Evolutionary conservation across 352 stramenopile species (phyloP).

Genomic region (Globisporangium radiosum): DNA sequence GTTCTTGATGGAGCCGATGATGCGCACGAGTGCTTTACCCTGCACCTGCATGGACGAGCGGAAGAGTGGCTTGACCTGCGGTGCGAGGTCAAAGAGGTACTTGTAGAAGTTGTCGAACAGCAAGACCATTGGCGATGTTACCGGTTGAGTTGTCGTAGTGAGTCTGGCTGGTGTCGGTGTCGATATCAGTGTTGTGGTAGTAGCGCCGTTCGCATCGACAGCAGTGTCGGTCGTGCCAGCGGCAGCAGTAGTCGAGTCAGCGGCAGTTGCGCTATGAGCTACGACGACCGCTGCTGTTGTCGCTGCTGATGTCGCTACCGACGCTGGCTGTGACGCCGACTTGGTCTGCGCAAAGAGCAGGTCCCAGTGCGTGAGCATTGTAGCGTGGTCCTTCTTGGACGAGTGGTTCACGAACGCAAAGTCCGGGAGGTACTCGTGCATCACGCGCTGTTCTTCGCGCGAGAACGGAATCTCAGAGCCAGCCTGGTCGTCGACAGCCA

Average conservation of each 20-base stretch:
- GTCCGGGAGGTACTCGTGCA: slow-evolving; percentile 23
- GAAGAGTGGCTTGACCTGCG: slow-evolving; percentile 35
- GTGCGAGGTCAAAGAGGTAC: slow-evolving; percentile 26
- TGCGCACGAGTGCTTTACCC: slow-evolving; percentile 31
- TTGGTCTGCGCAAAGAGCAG: slow-evolving; percentile 21
- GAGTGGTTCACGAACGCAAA: slow-evolving; percentile 20
- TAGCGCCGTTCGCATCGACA: neutral
- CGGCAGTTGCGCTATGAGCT: neutral
- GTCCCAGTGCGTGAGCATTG: slow-evolving; percentile 23
- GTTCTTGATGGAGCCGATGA: slow-evolving; percentile 31
- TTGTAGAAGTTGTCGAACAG: slow-evolving; percentile 42
- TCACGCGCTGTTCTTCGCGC: slow-evolving; percentile 10
- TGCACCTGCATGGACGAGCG: slow-evolving; percentile 32
- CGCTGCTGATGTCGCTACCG: neutral
- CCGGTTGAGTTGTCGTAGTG: neutral
- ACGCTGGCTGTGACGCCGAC: neutral
- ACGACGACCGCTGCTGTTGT: neutral
- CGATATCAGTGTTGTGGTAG: no score
- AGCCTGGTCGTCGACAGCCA: slow-evolving; percentile 14
- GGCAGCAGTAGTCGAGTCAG: neutral
- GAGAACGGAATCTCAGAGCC: slow-evolving; percentile 12
- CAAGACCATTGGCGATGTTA: slow-evolving; percentile 21
- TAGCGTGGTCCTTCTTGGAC: slow-evolving; percentile 15
- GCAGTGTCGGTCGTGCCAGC: neutral
- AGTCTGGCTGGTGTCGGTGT: no score